A percentile compares a stretch with the other conserved stretches of the same genome.
These are phyloP conservation scores for Mytilinidion resinicola DNA, from an alignment of 495 filamentous ascomycete genomes.

Conservation along the genomic window DNA sequence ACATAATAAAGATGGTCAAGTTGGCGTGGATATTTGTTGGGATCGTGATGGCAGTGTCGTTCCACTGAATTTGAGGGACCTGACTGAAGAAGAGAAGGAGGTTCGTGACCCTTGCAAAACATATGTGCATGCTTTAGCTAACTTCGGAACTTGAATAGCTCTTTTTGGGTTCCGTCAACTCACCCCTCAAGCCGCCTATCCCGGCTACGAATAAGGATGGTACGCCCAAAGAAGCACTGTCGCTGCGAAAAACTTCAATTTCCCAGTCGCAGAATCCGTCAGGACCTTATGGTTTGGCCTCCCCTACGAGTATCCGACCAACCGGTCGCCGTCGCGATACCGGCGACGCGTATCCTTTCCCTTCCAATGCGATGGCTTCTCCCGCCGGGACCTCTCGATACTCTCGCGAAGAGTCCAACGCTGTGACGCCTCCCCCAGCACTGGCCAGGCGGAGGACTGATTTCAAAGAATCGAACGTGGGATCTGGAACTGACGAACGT, in stretches of 20 bases:
- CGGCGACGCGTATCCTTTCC: conserved; percentile 56
- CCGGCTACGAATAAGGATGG: conserved; percentile 66
- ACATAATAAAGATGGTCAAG: conserved; percentile 47
- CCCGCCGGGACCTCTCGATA: conserved; percentile 47
- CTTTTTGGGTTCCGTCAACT: conserved; percentile 84
- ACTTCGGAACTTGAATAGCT: conserved; percentile 45
- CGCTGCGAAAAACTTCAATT: conserved; percentile 69
- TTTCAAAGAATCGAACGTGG: conserved; percentile 43
- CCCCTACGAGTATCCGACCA: conserved; percentile 64
- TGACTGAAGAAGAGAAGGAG: conserved; percentile 80
- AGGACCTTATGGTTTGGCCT: conserved; percentile 45
- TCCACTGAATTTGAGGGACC: conserved; percentile 66
- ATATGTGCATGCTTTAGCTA: background rate
- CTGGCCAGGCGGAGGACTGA: conserved; percentile 73
- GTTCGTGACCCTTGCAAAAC: conserved; percentile 40
- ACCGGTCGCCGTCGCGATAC: conserved; percentile 76
- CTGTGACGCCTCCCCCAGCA: conserved; percentile 56
- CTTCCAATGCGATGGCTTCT: conserved; percentile 50
- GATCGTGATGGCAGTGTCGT: conserved; percentile 65
- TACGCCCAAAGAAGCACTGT: conserved; percentile 44
- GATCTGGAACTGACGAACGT: conserved; percentile 42
- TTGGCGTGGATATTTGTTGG: conserved; percentile 83
- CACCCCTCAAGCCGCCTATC: conserved; percentile 76
- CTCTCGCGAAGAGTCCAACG: conserved; percentile 53
- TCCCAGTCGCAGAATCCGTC: conserved; percentile 49